phyloP scores from a whole-genome alignment of 441 rosid species.

The Gossypium davidsonii region DNA sequence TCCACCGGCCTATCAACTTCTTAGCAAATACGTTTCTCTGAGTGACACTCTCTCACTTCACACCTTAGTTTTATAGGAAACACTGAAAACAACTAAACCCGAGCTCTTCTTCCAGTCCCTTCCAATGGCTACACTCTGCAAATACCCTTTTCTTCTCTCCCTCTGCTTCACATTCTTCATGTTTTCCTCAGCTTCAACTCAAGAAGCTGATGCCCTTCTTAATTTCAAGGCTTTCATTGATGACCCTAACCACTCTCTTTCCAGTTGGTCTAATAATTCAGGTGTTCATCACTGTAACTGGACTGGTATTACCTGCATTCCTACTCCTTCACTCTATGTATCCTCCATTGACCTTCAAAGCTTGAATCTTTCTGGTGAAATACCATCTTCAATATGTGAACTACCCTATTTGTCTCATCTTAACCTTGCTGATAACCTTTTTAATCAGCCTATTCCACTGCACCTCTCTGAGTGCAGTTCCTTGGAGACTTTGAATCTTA shows the following conservation, averaged over 20 bases:
- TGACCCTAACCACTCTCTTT: conserved; percentile 61
- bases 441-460: conserved; percentile 81
- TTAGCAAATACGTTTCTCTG: conserved; percentile 3
- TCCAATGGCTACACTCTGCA: conserved; percentile 50
- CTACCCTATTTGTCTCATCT: conserved; percentile 54
- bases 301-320: conserved; percentile 69
- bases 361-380: conserved; percentile 82
- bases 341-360: conserved; percentile 64
- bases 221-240: conserved; percentile 60
- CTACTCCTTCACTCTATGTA: conserved; percentile 41
- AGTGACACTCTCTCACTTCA: conserved; percentile 7
- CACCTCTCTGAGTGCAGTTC: conserved; percentile 64
- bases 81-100: conserved; percentile 16
- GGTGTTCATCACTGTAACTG: conserved; percentile 64
- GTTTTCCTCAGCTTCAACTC: conserved; percentile 34
- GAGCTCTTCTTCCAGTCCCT: conserved; percentile 24
- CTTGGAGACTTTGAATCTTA: conserved; percentile 70
- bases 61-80: conserved; percentile 12
- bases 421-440: conserved; percentile 68
- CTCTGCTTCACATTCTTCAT: conserved; percentile 37
- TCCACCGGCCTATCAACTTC: conserved; percentile 7
- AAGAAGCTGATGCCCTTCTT: conserved; percentile 56
- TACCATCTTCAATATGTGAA: conserved; percentile 59
- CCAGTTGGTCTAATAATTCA: conserved; percentile 61
- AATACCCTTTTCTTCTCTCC: conserved; percentile 28